Percentiles rank a stretch among this genome's conserved stretches.
Conservation (phyloP, 1,284 basidiomycete genomes). For the Trametes hirsuta region DNA sequence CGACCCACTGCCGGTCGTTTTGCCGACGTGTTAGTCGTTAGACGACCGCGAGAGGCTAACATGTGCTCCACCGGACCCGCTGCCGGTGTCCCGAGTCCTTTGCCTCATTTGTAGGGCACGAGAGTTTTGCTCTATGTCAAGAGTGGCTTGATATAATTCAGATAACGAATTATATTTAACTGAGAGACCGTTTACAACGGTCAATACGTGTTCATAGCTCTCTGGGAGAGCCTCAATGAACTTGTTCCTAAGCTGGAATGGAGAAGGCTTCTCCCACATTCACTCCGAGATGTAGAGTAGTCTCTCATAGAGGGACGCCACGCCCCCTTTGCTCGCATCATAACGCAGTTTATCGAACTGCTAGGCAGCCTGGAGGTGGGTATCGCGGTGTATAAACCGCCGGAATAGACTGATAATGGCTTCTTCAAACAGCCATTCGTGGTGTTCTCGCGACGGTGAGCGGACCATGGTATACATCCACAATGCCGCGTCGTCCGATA, state of each 20-base stretch:
- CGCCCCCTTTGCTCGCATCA: neutral
- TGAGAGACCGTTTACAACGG: neutral
- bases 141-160: neutral
- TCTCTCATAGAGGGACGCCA: neutral
- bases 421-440: neutral
- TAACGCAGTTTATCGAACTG: neutral
- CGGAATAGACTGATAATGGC: neutral
- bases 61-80: too few relatives aligned
- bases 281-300: neutral
- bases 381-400: neutral
- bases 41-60: too few relatives aligned
- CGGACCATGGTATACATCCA: neutral
- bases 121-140: neutral
- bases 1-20: too few relatives aligned
- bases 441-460: neutral
- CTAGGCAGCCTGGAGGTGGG: neutral
- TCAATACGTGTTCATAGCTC: neutral
- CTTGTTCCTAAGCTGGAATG: neutral
- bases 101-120: neutral
- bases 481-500: neutral
- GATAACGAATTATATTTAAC: neutral
- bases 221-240: neutral
- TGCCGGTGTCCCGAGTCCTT: too few relatives aligned
- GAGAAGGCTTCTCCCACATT: neutral
- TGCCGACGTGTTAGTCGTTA: too few relatives aligned